Conservation (phyloP, 2,329 filamentous ascomycete species). For the Lecanicillium sp. region DNA sequence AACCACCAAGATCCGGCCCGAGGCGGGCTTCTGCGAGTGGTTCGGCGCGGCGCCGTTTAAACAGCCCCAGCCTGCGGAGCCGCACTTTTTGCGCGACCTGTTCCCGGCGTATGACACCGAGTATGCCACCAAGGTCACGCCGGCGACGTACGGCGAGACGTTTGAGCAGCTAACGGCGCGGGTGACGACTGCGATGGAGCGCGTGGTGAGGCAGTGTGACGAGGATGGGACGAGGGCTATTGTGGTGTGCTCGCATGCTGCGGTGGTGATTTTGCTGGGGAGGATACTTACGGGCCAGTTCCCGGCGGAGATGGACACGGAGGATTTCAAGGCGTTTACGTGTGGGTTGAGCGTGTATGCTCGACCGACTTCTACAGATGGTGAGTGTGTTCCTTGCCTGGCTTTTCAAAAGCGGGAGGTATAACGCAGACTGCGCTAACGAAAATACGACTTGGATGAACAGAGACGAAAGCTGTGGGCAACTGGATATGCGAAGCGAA, state of each 20-base stretch:
- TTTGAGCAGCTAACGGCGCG: slow-evolving; percentile 74
- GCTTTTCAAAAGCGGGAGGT: too few species aligned
- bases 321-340: slow-evolving; percentile 82
- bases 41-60: slow-evolving; percentile 80
- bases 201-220: slow-evolving; percentile 67
- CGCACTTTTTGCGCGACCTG: slow-evolving; percentile 51
- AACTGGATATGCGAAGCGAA: slow-evolving; percentile 76
- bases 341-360: slow-evolving; percentile 65
- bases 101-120: slow-evolving; percentile 55
- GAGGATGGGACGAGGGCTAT: slow-evolving; percentile 59
- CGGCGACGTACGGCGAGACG: slow-evolving; percentile 66
- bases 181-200: slow-evolving; percentile 59
- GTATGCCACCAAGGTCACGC: slow-evolving; percentile 57
- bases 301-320: slow-evolving; percentile 60
- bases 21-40: slow-evolving; percentile 70
- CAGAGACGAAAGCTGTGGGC: slow-evolving; percentile 34
- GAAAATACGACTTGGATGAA: too few species aligned
- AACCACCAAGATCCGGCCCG: slow-evolving; percentile 39
- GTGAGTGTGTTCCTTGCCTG: too few species aligned
- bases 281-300: slow-evolving; percentile 70
- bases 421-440: too few species aligned
- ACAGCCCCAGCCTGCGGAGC: slow-evolving; percentile 69
- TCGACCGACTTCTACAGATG: too few species aligned
- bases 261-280: slow-evolving; percentile 78
- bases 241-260: slow-evolving; percentile 82